Conservation (phyloP, 495 filamentous ascomycete genomes). For the Xylaria nigripes region DNA sequence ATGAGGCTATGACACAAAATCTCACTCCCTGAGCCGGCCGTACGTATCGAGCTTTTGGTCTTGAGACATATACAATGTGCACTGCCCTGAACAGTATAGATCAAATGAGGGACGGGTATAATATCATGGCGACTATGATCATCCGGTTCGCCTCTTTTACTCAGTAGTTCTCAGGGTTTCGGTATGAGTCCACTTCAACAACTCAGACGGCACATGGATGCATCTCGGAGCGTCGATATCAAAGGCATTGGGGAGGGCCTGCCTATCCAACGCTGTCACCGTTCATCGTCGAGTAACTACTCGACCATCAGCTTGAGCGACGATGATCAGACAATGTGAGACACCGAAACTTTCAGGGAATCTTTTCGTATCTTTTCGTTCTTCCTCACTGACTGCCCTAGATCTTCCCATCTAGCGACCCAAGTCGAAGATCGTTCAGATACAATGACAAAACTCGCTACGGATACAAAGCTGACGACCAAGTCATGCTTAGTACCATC, state of each 20-base stretch:
- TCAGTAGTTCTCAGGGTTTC: no score
- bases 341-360: neutral
- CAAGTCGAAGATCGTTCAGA: neutral
- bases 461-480: neutral
- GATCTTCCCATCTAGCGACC: neutral
- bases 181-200: neutral
- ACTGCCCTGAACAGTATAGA: no score
- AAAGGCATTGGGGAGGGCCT: conserved; percentile 5
- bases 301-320: neutral
- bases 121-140: no score
- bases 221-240: neutral
- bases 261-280: neutral
- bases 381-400: neutral
- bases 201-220: neutral
- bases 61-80: no score
- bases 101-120: no score
- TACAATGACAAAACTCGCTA: neutral
- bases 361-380: neutral
- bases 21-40: no score
- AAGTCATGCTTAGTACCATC: neutral
- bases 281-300: neutral
- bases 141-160: no score
- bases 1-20: no score
- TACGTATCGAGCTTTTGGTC: no score
- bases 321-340: neutral